These are phyloP conservation scores for Willaertia magna DNA, from an alignment of 208 protist genomes.

Conservation along the genomic window DNA sequence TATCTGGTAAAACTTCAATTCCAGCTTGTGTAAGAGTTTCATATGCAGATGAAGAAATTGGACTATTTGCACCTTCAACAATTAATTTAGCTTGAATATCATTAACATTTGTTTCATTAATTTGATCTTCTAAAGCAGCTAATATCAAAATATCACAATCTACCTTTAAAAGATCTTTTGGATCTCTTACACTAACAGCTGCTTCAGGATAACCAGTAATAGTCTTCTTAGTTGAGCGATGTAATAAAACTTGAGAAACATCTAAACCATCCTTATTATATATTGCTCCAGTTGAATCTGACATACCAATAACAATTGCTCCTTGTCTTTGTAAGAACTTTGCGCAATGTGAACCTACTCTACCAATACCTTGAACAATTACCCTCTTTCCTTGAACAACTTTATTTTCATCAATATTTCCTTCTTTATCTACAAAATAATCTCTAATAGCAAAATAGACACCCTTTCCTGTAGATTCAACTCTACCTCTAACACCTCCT, in stretches of 20 bases:
- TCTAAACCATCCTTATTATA: conserved; percentile 39
- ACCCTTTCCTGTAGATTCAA: conserved; percentile 47
- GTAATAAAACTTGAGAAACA: conserved; percentile 14
- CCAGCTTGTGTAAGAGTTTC: conserved; percentile 27
- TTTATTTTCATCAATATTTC: conserved; percentile 33
- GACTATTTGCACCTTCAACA: conserved; percentile 63
- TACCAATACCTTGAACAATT: conserved; percentile 61
- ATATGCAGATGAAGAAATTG: conserved; percentile 47
- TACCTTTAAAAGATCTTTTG: conserved; percentile 30
- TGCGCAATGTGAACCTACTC: conserved; percentile 46
- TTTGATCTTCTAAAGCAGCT: conserved; percentile 51
- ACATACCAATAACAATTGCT: conserved; percentile 45
- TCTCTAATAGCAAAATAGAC: conserved; percentile 49
- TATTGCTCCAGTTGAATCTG: conserved; percentile 42
- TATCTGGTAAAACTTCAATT: conserved; percentile 52
- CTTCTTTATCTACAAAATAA: conserved; percentile 36
- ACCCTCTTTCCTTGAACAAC: conserved; percentile 49
- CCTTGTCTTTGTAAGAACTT: conserved; percentile 50
- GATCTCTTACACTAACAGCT: conserved; percentile 10
- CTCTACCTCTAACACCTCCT: conserved; percentile 51
- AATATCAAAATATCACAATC: conserved; percentile 62
- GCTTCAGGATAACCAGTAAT: conserved; percentile 44
- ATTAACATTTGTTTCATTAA: conserved; percentile 42
- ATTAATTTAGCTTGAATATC: conserved; percentile 55
- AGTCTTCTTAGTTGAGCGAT: conserved; percentile 15